Evolutionary conservation across 1,139 yeast species (phyloP), one percentile per base, ranked within the genome.

Genomic region (Nadsonia starkeyi-henricii): DNA sequence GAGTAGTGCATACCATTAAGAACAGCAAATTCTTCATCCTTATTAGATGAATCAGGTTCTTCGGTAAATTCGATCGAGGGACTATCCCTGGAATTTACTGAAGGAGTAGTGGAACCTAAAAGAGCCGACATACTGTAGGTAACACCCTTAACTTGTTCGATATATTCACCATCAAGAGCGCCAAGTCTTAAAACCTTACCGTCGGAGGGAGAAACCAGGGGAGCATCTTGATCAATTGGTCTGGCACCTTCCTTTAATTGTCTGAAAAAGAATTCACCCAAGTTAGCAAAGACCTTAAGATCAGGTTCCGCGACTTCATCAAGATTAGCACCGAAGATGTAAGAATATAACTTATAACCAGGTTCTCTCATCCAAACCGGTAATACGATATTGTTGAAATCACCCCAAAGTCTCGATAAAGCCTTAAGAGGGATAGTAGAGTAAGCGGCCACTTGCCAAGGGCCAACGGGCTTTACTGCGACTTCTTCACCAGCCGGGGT

Each of bases 111-210:
- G 15, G 49, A 45, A 2, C 99, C 99, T 47, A 93, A 72, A 48
- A 93, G 76, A 9, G 95, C 93, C 57, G 85, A 93, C 17, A 91
- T 74, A 1, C 95, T 82, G 63, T 93, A 93, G 0, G 95, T 85
- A 75, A 91, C 78, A 8, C 98, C 99, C 67, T 93, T 93, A 45
- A 93, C 97, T 63, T 91, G 97, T 65, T 91, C 97, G 52, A 93
- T 88, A 13, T 33, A 15, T 57, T 83, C 85, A 42, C 95, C 94
- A 51, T 71, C 67, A 48, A 89, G 86, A 23, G 78, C 70, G 43
- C 99, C 99, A 55, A 85, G 75, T 58, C 86, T 89, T 53, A 93
- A 70, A 8, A 93, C 82, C 55, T 77, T 82, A 28, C 99, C 99
- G 65, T 93, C 99, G 47, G 96, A 80, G 2, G 99, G 99, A 39